Evolutionary conservation across 1,139 yeast species (phyloP), one percentile per base, ranked within the genome.

Genomic region (Meyerozyma smithsonii): DNA sequence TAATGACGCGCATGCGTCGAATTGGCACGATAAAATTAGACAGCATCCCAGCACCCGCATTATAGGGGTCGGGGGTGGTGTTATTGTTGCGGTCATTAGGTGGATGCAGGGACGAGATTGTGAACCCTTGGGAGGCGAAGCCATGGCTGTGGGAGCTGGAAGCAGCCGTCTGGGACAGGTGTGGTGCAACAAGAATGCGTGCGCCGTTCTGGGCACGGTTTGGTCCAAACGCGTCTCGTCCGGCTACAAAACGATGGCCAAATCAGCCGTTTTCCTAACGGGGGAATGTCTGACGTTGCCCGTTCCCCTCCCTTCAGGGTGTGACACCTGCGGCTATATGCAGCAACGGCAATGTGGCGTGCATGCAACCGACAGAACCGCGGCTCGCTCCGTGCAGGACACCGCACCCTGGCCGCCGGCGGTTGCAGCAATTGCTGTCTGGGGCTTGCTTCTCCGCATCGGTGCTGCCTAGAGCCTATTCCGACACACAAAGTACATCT

Each of bases 401-500:
- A n/a, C n/a, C n/a, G n/a, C n/a, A n/a, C n/a, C n/a, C n/a, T n/a
- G n/a, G n/a, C n/a, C n/a, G n/a, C n/a, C n/a, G n/a, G n/a, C n/a
- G n/a, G n/a, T n/a, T n/a, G n/a, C n/a, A n/a, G 12, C 28, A 25
- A 25, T 25, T 25, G 12, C 28, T n/a, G n/a, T n/a, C n/a, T n/a
- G n/a, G n/a, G n/a, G 11, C 28, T 25, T 25, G 11, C 28, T 25
- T n/a, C 4, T 25, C n/a, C n/a, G n/a, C n/a, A n/a, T n/a, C n/a
- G n/a, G n/a, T n/a, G n/a, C n/a, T n/a, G n/a, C n/a, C n/a, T n/a
- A n/a, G n/a, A n/a, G n/a, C 34, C 12, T 16, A 10, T 30, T 8
- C 7, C 34, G 34, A 18, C 34, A 30, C 34, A 68, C 49, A 10
- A 66, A 52, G 45, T 64, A 68, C 60, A 66, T 58, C 45, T 68